These are phyloP conservation scores for Syncephalastrum monosporum DNA, from an alignment of 371 early-diverging fungal genomes.

Conservation along the genomic window DNA sequence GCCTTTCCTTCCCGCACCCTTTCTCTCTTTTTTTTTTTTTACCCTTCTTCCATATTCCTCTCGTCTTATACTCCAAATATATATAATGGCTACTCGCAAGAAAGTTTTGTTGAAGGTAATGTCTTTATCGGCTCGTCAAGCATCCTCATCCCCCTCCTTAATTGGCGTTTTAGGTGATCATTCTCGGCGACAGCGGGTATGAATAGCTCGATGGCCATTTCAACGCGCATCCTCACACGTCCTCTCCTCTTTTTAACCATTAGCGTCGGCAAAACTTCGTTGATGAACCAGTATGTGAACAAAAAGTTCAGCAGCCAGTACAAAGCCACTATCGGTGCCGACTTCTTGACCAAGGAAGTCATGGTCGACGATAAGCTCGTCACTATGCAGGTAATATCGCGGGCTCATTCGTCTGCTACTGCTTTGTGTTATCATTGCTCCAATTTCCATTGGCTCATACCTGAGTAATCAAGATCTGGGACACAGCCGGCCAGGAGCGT, in stretches of 20 bases:
- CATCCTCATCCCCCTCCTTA: background rate
- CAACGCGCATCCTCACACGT: slow-evolving; percentile 1
- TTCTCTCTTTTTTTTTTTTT: background rate
- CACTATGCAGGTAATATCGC: slow-evolving; percentile 81
- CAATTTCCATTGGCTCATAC: background rate
- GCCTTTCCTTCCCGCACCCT: slow-evolving; percentile 2
- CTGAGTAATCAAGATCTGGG: slow-evolving; percentile 70
- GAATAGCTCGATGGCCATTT: slow-evolving; percentile 8
- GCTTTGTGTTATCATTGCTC: background rate
- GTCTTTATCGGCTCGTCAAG: background rate
- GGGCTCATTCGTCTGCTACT: background rate
- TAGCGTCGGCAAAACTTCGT: slow-evolving; percentile 94
- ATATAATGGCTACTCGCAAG: slow-evolving; percentile 49
- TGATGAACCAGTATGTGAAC: slow-evolving; percentile 99
- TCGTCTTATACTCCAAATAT: background rate
- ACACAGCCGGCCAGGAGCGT: slow-evolving; percentile 95
- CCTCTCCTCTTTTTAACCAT: slow-evolving; percentile 1
- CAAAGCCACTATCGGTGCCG: slow-evolving; percentile 99
- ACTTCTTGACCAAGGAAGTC: slow-evolving; percentile 99
- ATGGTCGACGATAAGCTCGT: slow-evolving; percentile 83
- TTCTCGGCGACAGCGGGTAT: slow-evolving; percentile 90
- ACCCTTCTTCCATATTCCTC: background rate
- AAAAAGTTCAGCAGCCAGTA: slow-evolving; percentile 98
- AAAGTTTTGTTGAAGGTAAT: slow-evolving; percentile 61
- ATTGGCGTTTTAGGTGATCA: slow-evolving; percentile 69